Base-by-base conservation (phyloP, 2,329 filamentous ascomycete species). In the Diaporthe helianthi region DNA sequence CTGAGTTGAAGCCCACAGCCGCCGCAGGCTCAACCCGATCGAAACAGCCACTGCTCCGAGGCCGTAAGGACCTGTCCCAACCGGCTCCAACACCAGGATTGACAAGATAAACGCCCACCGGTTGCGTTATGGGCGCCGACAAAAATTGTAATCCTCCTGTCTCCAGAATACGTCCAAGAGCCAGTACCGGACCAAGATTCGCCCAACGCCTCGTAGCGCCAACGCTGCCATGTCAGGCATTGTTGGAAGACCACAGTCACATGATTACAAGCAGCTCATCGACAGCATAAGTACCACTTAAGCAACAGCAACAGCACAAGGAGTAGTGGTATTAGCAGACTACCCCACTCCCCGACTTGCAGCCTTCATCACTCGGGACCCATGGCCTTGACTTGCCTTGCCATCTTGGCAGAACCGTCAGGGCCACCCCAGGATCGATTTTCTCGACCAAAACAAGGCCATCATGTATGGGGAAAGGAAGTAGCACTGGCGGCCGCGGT, bases 171-270 rank as follows among this genome's bases (percentile, higher is more conserved):
- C 31, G 22, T 38, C 5, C 31, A 38, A 5, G 52, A 54, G 17
- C 17, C 5, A 44, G 3, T 12, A 31, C 52, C 22, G 13, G 22
- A 12, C 52, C 13, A 9, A 24, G 52, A 54, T n/a, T 24, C 12
- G 9, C n/a, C 31, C n/a, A 12, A 38, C 2, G 31, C 52, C n/a
- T 4, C 4, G 17, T 54, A 31, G 52, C 52, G 31, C 9, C 12
- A 54, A 38, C 3, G n/a, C 19, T 38, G 8, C 0, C 6, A 24
- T 0, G 52, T 5, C 19, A 17, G 2, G 31, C 60, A 29, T 19
- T 46, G 38, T 26, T 64, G 44, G 60, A 64, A 64, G 12, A 64
- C 60, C 4, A 64, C 60, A 19, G 41, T 44, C 17, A 29, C 29
- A n/a, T n/a, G n/a, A n/a, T n/a, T 64, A 64, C 26, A 44, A 64